These are phyloP conservation scores for Persicaria tinctoria DNA, from an alignment of 148 eudicot species.

Conservation along the genomic window DNA sequence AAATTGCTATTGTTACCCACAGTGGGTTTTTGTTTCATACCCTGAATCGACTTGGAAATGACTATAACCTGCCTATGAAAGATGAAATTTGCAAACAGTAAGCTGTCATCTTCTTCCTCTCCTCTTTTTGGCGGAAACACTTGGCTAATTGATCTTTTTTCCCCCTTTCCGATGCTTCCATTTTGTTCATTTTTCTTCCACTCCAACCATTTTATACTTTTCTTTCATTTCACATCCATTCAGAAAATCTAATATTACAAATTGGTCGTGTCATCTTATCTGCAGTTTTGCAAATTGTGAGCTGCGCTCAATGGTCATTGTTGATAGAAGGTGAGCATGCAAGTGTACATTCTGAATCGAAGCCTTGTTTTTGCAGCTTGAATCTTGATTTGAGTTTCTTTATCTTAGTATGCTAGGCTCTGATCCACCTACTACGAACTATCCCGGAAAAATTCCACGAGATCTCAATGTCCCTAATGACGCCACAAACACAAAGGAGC, in stretches of 20 bases:
- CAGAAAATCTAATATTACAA: background rate
- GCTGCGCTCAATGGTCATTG: slow-evolving; percentile 12
- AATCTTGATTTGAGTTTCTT: background rate
- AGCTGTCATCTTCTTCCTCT: slow-evolving; percentile 13
- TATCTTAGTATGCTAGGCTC: slow-evolving; percentile 10
- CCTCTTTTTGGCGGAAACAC: background rate
- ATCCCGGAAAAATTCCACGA: slow-evolving; percentile 3
- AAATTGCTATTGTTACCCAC: slow-evolving; percentile 62
- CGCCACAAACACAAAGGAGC: background rate
- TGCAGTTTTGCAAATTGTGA: slow-evolving; percentile 13
- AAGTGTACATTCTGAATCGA: background rate
- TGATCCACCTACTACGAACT: slow-evolving; percentile 6
- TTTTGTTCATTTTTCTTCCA: background rate
- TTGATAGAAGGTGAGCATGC: slow-evolving; percentile 10
- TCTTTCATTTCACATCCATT: background rate
- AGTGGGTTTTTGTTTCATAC: slow-evolving; percentile 43
- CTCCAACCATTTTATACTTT: background rate
- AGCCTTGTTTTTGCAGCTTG: slow-evolving; percentile 2
- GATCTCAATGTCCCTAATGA: background rate
- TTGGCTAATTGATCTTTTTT: background rate
- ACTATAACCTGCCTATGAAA: slow-evolving; percentile 40
- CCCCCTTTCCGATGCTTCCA: background rate
- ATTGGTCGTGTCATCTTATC: background rate
- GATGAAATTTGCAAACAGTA: slow-evolving; percentile 38
- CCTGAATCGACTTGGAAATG: slow-evolving; percentile 39